Conservation (phyloP, 129 eudicot genomes). For the Apium graveolens region DNA sequence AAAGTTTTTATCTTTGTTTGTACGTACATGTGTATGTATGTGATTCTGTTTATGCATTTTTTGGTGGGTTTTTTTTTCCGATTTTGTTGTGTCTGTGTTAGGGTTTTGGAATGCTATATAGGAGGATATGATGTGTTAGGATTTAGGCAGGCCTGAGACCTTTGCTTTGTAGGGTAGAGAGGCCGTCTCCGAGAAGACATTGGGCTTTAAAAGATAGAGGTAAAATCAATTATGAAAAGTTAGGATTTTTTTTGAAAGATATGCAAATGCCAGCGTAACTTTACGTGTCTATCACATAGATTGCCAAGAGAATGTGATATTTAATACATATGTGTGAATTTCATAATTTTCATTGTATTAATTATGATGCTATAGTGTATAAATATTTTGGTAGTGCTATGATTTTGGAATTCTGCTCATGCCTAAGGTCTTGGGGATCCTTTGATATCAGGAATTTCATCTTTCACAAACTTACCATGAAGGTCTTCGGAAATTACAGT, state of each 20-base stretch:
- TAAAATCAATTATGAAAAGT: background rate
- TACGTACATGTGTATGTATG: too few species aligned
- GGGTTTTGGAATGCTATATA: background rate
- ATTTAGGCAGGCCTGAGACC: background rate
- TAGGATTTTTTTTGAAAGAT: background rate
- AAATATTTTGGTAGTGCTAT: background rate
- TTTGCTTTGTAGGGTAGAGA: background rate
- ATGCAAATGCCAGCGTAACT: background rate
- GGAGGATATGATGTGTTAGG: background rate
- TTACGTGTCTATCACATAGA: background rate
- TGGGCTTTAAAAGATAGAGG: background rate
- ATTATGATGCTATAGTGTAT: background rate
- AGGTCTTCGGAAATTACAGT: slow-evolving; percentile 74
- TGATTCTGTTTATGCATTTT: too few species aligned
- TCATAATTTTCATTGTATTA: background rate
- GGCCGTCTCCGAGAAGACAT: background rate
- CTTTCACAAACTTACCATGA: slow-evolving; percentile 89
- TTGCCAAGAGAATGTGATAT: background rate
- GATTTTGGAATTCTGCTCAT: background rate
- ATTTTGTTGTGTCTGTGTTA: background rate
- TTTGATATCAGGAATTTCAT: slow-evolving; percentile 62
- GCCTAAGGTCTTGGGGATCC: slow-evolving; percentile 15
- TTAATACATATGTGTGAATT: background rate
- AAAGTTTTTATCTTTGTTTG: too few species aligned
- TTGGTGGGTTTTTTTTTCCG: background rate